Evolutionary conservation across 179 eudicot species (phyloP).

Genomic region (Beta corolliflora): DNA sequence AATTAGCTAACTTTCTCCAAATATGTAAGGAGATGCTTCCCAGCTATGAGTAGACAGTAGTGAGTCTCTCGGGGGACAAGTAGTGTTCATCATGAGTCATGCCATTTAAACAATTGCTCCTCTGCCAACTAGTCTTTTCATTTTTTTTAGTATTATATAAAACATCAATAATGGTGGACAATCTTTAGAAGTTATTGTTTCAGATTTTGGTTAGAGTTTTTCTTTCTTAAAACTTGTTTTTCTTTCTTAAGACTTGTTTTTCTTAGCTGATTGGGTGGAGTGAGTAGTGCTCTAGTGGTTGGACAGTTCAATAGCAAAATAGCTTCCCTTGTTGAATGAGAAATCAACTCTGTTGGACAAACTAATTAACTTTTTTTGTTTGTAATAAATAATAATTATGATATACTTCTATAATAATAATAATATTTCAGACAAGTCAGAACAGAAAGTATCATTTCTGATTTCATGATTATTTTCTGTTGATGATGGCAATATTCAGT

Average conservation of each 20-base stretch:
- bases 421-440: constrained; percentile 1
- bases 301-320: not conserved
- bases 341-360: constrained; percentile 11
- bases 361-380: not conserved
- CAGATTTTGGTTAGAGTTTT: not conserved
- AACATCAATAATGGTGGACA: not conserved
- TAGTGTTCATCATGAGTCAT: not conserved
- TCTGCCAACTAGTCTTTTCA: not conserved
- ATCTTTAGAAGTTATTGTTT: not conserved
- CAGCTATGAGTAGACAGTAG: too few relatives aligned
- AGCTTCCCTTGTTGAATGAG: not conserved
- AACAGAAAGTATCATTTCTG: not conserved
- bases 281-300: constrained; percentile 11
- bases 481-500: not conserved
- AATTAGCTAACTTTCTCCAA: too few relatives aligned
- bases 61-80: too few relatives aligned
- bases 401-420: not conserved
- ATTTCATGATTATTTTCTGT: not conserved
- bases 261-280: not conserved
- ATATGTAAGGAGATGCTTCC: too few relatives aligned
- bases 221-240: too few relatives aligned
- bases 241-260: not conserved
- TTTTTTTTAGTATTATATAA: not conserved
- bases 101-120: not conserved
- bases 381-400: not conserved